Evolutionary conservation across 2,329 filamentous ascomycete species (phyloP), one percentile per base, ranked within the genome.

Genomic region (Fusarium pseudograminearum): DNA sequence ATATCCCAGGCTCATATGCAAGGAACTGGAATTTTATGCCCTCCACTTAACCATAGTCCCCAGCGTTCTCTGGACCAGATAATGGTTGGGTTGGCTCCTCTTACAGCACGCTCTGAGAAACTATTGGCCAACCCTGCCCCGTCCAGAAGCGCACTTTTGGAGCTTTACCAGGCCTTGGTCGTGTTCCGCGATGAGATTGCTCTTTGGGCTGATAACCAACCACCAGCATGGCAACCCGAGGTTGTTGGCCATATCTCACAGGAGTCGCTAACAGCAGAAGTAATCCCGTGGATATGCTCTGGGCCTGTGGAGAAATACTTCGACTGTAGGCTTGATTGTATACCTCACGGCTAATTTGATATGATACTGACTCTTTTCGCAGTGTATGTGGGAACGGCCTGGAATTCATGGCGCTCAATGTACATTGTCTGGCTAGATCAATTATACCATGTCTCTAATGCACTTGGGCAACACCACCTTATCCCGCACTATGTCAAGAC

Each of bases 331-430:
- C 16, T 10, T 4, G 33, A 11, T 0, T 14, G 5, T 3, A 18
- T 4, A 5, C 9, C 1, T 8, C 15, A 16, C 4, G 6, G 5
- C 18, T 24, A 14, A 1, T 3, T 1, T 16, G 7, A 7, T 2
- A 16, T 7, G 2, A 7, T n/a, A 1, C 57, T 56, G 9, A 56
- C 9, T 3, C 4, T 18, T 2, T 4, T 28, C 8, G 5, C 9
- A 63, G 60, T 63, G 2, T 63, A 47, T 5, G 57, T 63, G 7
- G 60, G 47, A 30, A 22, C 57, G 5, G 60, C 60, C 4, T 63
- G 60, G 60, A 63, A 62, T 5, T 62, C 60, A 1, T 63, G 60
- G 60, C 60, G 60, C 3, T 63, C 60, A 9, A 46, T 46, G 22
- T 26, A 62, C 8, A 34, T 42, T 12, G 24, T 63, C 24, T 63